These are phyloP conservation scores for Neurospora sp. DNA, from an alignment of 495 filamentous ascomycete genomes.

Conservation along the genomic window DNA sequence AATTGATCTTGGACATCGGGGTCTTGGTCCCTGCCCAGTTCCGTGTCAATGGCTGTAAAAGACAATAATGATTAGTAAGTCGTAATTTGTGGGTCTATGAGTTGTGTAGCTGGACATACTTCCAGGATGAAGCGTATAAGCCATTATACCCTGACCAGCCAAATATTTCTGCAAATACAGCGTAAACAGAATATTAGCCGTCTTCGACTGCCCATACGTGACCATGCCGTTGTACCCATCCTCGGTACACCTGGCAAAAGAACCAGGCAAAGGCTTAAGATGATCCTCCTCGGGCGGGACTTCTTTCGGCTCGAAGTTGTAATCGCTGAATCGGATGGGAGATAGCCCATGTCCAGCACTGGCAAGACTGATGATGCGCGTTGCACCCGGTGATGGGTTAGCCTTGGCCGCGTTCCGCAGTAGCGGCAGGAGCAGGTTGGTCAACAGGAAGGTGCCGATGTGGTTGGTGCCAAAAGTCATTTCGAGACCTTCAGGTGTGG, in stretches of 20 bases:
- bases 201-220: constrained; percentile 49
- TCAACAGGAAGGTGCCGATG: constrained; percentile 49
- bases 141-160: constrained; percentile 19
- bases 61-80: not conserved
- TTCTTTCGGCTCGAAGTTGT: constrained; percentile 38
- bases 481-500: constrained; percentile 39
- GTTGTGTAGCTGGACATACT: constrained; percentile 14
- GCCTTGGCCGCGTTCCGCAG: constrained; percentile 27
- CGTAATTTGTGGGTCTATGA: not conserved
- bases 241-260: constrained; percentile 24
- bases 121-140: constrained; percentile 41
- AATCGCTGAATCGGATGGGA: constrained; percentile 47
- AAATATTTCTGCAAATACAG: constrained; percentile 34
- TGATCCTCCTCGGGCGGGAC: constrained; percentile 31
- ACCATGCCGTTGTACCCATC: constrained; percentile 45
- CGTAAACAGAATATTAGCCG: constrained; percentile 52
- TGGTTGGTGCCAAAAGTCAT: constrained; percentile 51
- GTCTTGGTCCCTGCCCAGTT: constrained; percentile 33
- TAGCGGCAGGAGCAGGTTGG: constrained; percentile 43
- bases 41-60: constrained; percentile 21
- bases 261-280: constrained; percentile 15
- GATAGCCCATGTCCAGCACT: constrained; percentile 43
- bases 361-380: constrained; percentile 33
- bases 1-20: constrained; percentile 27
- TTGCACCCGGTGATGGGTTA: constrained; percentile 19